phyloP scores from a whole-genome alignment of 345 rosid species.

The Lepidium aucheri region DNA sequence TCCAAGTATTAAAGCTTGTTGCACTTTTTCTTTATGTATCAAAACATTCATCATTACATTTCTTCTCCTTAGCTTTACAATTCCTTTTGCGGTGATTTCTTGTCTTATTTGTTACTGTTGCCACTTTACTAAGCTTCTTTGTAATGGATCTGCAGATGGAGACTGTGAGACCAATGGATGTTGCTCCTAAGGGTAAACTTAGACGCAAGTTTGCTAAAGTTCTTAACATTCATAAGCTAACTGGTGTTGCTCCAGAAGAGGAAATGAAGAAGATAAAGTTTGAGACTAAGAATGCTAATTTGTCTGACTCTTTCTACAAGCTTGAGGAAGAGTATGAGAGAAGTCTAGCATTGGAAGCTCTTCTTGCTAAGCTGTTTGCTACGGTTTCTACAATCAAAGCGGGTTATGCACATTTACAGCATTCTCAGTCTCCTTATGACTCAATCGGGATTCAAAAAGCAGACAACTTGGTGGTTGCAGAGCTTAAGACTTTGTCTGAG shows the following conservation, averaged over 20 bases:
- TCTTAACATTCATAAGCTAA: slow-evolving; percentile 44
- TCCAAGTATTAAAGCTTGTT: slow-evolving; percentile 44
- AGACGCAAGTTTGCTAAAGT: slow-evolving; percentile 66
- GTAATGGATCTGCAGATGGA: slow-evolving; percentile 52
- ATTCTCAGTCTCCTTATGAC: slow-evolving; percentile 80
- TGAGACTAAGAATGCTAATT: slow-evolving; percentile 16
- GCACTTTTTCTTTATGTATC: slow-evolving; percentile 24
- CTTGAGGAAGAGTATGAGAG: slow-evolving; percentile 38
- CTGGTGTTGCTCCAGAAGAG: slow-evolving; percentile 54
- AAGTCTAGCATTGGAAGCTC: slow-evolving; percentile 50
- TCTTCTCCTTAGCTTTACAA: neutral
- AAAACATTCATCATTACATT: slow-evolving; percentile 13
- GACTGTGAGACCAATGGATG: slow-evolving; percentile 46
- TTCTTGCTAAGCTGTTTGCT: slow-evolving; percentile 64
- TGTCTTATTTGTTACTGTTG: slow-evolving; percentile 13
- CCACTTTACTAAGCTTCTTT: neutral
- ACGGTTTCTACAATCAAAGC: slow-evolving; percentile 75
- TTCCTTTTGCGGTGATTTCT: slow-evolving; percentile 13
- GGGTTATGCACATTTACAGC: slow-evolving; percentile 69
- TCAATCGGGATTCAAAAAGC: slow-evolving; percentile 66
- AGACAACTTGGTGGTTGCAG: slow-evolving; percentile 47
- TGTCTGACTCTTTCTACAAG: slow-evolving; percentile 39
- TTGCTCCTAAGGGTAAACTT: slow-evolving; percentile 60
- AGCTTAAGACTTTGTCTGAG: slow-evolving; percentile 70
- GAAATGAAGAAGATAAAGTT: slow-evolving; percentile 34